Base-by-base conservation (phyloP, 805 yeast genomes). In the Candida adriatica region DNA sequence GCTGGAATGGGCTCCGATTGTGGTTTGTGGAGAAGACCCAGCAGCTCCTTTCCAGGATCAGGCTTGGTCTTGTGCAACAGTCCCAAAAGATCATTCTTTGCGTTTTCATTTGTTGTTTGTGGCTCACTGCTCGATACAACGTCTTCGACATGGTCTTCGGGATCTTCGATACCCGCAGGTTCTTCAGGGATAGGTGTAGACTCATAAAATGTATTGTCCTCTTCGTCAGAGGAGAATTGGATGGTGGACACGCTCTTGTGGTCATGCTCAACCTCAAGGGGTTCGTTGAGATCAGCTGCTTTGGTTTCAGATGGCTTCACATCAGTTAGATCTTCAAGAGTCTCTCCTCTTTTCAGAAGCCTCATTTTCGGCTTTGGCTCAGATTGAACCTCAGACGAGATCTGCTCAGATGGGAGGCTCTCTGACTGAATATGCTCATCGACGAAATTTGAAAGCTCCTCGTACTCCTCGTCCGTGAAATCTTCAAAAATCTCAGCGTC, bases 261-360 rank as follows among this genome's bases (percentile, higher is more conserved):
- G 13, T 30, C 35, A 8, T 34, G 33, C 14, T 35, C 29, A 8
- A 8, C 25, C 13, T 8, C 25, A 7, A 7, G 8, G 7, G 25
- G 8, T 23, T 23, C 25, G n/a, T n/a, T n/a, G 7, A n/a, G 9
- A 6, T 11, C 28, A 6, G 18, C 31, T 7, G 26, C 31, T 11
- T 24, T 26, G 13, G 37, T n/a, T 6, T 30, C 24, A 8, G 13
- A 26, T 11, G 16, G 29, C n/a, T n/a, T n/a, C n/a, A n/a, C n/a
- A n/a, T n/a, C n/a, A n/a, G n/a, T n/a, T 11, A 46, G 20, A 27
- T 45, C 49, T 11, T 43, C 48, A 14, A 61, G 33, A 4, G 44
- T 46, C 34, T 62, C 61, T 13, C 66, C 66, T 27, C 65, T 51
- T 34, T 57, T 62, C 33, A 62, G 31, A 3, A 62, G 24, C 34